These are phyloP conservation scores for Tubosaeta brunneosetosa DNA, from an alignment of 768 basidiomycete species.

Conservation along the genomic window DNA sequence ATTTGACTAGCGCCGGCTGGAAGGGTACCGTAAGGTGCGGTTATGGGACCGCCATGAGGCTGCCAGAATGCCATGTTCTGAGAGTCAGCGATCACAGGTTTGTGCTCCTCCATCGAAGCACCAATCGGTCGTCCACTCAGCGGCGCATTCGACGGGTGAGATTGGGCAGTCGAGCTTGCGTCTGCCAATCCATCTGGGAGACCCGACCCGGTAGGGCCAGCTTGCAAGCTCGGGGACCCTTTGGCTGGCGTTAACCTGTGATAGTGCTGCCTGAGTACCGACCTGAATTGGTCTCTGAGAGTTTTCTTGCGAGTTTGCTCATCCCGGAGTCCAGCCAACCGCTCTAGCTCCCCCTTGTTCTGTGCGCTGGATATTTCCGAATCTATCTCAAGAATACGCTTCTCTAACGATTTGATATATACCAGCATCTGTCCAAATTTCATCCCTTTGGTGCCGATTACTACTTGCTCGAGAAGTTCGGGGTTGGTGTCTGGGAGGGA, in stretches of 20 bases:
- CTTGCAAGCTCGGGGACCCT: slow-evolving; percentile 7
- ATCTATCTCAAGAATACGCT: slow-evolving; percentile 13
- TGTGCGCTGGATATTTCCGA: slow-evolving; percentile 11
- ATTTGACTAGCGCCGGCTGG: slow-evolving; percentile 15
- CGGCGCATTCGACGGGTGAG: slow-evolving; percentile 3
- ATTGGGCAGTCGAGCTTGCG: slow-evolving; percentile 11
- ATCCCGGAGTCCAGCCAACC: slow-evolving; percentile 13
- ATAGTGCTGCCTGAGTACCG: slow-evolving; percentile 12
- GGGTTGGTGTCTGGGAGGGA: neutral
- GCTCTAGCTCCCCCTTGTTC: slow-evolving; percentile 14
- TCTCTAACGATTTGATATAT: slow-evolving; percentile 15
- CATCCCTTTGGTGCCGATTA: neutral
- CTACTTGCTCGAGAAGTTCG: slow-evolving; percentile 15
- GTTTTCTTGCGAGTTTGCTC: slow-evolving; percentile 3
- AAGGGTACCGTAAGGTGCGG: slow-evolving; percentile 4
- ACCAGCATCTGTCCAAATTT: slow-evolving; percentile 25
- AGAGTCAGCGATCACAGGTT: slow-evolving; percentile 14
- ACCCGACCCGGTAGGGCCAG: neutral
- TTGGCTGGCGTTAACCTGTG: slow-evolving; percentile 11
- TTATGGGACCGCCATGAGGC: neutral
- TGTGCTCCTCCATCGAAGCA: slow-evolving; percentile 18
- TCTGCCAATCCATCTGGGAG: slow-evolving; percentile 5
- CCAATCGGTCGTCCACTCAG: slow-evolving; percentile 6
- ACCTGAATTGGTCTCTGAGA: slow-evolving; percentile 10
- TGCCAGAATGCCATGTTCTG: slow-evolving; percentile 28